Evolutionary conservation across 140 eudicot species (phyloP), one percentile per base, ranked within the genome.

Genomic region (Bidens hawaiensis): DNA sequence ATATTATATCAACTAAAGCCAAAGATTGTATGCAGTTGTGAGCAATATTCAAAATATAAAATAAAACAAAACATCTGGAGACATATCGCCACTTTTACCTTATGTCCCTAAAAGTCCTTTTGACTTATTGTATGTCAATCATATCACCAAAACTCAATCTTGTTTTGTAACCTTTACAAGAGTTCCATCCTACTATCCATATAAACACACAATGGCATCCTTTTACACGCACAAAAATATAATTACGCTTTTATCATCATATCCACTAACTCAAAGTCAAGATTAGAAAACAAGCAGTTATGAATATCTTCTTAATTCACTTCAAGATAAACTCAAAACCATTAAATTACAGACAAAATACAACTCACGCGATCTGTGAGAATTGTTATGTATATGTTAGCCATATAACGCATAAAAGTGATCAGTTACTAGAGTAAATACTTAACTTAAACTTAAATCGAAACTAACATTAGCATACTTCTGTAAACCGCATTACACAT

Each of bases 401-500:
- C 13, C 73, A 68, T 40, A 27, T 41, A 8, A 68, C 7, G 56
- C 41, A 41, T 41, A 5, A 16, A 41, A 25, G 46, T 41, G 45
- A 22, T 68, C 41, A 40, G 33, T 55, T 25, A 26, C 21, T 56
- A 45, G 6, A 30, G 4, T 30, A 30, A 3, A 30, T 7, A 4
- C 34, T 30, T n/a, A n/a, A n/a, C n/a, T n/a, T n/a, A n/a, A n/a
- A n/a, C n/a, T n/a, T n/a, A n/a, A n/a, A n/a, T n/a, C n/a, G n/a
- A 30, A 46, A 5, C 41, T 31, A 17, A 33, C 23, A 34, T 33
- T 15, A 12, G 24, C 62, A 51, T 50, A 36, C 51, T 65, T 65
- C 33, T 34, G 38, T 65, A 40, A 58, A 43, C 34, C 50, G 41
- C 38, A 50, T 68, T 62, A 60, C 46, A 53, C 40, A 63, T 61